Base-by-base conservation (phyloP, 441 rosid species). In the Eutrema salsugineum region DNA sequence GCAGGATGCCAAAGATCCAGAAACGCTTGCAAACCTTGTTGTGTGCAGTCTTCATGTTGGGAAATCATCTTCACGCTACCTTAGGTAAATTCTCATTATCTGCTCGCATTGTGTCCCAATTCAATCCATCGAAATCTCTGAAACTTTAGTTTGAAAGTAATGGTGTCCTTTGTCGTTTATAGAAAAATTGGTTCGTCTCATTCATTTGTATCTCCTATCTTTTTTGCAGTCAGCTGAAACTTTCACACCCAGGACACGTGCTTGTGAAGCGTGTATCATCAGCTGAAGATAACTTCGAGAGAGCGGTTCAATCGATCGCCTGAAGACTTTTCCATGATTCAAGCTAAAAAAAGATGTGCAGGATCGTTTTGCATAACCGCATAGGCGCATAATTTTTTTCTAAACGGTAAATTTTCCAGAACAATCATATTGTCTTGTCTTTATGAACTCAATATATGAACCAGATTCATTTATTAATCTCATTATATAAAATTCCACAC, bases 1-100 rank as follows among this genome's bases (percentile, higher is more conserved):
- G 32, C 88, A 92, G 94, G 99, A 92, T 81, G 92, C 97, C 54
- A 94, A 90, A 81, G 98, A 92, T 78, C 89, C 96, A 28, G 97
- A 94, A 81, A 92, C 99, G 58, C 81, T 94, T 49, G 97, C 99
- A 51, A 92, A 94, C 82, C 80, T 92, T 39, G 83, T 90, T 66
- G 97, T 90, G 17, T 92, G 96, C 86, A 84, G 94, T 81, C 99
- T 94, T 77, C 96, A 94, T 82, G 79, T 86, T 1, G 96, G 96
- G 33, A 94, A 90, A 83, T 77, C 97, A 19, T 73, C 96, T 76
- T 85, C 97, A 7, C 96, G 97, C 40, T 90, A 87, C 81, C 86
- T 94, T 64, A 91, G 86, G 99, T 94, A 80, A 72, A 17, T 5
- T 1, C 35, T 14, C 9, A 8, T 15, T 39, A 30, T 20, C 24